phyloP scores from a whole-genome alignment of 2,329 filamentous ascomycete species.

The Aphanoascus verrucosus region DNA sequence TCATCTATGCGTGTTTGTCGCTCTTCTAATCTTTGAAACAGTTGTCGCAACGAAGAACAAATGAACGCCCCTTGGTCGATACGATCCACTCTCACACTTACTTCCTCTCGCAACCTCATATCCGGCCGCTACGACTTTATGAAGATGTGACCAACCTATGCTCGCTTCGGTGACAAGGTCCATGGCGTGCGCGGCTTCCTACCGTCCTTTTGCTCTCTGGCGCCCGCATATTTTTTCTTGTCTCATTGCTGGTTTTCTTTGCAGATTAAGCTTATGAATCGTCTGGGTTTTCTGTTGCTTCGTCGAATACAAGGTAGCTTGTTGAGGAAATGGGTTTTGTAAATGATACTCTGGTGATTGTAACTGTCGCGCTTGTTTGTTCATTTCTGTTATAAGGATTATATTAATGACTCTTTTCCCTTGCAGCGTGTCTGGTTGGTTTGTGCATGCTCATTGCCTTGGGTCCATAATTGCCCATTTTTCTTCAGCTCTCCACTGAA shows the following conservation, averaged over 20 bases:
- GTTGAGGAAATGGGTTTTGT: conserved; percentile 29
- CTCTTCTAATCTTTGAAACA: conserved; percentile 12
- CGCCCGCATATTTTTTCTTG: conserved; percentile 7
- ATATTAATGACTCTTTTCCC: conserved; percentile 10
- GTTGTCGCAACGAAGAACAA: conserved; percentile 14
- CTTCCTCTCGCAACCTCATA: neutral
- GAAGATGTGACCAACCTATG: neutral
- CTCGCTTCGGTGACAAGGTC: neutral
- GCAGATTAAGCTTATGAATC: conserved; percentile 5
- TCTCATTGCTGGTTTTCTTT: neutral
- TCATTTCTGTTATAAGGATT: conserved; percentile 16
- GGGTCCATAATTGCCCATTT: neutral
- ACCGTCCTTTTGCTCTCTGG: neutral
- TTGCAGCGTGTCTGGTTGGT: neutral
- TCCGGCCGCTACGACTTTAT: neutral
- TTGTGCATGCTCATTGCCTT: neutral
- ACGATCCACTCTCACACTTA: neutral
- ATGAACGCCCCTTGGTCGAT: neutral
- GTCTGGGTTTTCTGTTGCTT: conserved; percentile 1
- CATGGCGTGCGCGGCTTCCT: neutral
- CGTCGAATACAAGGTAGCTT: conserved; percentile 5
- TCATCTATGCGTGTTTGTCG: neutral
- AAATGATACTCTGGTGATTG: conserved; percentile 35
- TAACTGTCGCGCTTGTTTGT: conserved; percentile 24
- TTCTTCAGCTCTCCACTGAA: neutral